These are phyloP conservation scores for Cytospora paraplurivora DNA, from an alignment of 2,329 filamentous ascomycete species.

Conservation along the genomic window DNA sequence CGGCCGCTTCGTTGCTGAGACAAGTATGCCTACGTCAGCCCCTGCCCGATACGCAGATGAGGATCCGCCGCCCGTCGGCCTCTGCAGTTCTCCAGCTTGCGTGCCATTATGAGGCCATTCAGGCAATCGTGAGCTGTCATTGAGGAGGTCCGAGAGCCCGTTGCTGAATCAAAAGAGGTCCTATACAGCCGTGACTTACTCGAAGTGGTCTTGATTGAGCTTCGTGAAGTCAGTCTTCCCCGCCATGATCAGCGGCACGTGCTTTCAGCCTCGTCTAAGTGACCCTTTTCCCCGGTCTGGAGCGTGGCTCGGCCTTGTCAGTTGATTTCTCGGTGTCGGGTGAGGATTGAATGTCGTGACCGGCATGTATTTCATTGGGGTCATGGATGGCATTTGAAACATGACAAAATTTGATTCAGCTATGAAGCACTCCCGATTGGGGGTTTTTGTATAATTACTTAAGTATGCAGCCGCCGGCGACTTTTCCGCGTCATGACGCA, in stretches of 20 bases:
- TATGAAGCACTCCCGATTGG: not conserved
- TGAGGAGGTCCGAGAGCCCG: not conserved
- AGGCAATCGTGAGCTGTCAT: not conserved
- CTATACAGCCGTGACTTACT: slow-evolving; percentile 5
- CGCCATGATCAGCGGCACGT: slow-evolving; percentile 14
- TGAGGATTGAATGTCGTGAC: not conserved
- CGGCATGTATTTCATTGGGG: not conserved
- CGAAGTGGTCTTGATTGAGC: slow-evolving; percentile 25
- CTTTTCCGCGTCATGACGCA: slow-evolving; percentile 15
- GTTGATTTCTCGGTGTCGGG: not conserved
- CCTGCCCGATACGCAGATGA: not conserved
- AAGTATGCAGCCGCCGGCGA: slow-evolving; percentile 21
- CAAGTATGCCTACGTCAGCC: not conserved
- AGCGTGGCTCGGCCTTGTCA: not conserved
- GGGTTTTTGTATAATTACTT: not conserved
- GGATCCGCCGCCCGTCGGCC: not conserved
- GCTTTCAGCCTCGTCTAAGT: slow-evolving; percentile 15
- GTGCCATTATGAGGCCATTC: not conserved
- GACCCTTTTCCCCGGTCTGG: not conserved
- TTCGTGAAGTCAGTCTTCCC: slow-evolving; percentile 22
- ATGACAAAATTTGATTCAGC: not conserved
- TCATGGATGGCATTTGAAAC: not conserved
- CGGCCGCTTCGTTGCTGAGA: slow-evolving; percentile 52
- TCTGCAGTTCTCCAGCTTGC: no score
- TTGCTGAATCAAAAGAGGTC: not conserved